phyloP scores from a whole-genome alignment of 2,329 filamentous ascomycete species.

The Albifimbria verrucaria region DNA sequence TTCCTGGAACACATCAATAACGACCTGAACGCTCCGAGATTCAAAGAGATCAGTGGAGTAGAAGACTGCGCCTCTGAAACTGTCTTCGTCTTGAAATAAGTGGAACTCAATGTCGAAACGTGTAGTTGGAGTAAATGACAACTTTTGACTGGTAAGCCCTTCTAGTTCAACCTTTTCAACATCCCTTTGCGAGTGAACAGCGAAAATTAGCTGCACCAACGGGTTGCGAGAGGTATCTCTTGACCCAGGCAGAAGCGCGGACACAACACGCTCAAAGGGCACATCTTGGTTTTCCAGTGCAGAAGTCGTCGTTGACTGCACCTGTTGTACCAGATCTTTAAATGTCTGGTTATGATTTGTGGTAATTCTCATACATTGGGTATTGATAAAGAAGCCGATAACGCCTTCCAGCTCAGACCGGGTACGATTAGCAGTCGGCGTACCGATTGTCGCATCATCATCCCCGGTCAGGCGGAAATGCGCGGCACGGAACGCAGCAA shows the following conservation, averaged over 20 bases:
- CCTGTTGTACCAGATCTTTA: slow-evolving; percentile 11
- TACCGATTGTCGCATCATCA: background rate
- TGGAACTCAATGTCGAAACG: slow-evolving; percentile 15
- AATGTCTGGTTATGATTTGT: slow-evolving; percentile 4
- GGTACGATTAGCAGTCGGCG: background rate
- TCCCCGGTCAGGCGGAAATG: background rate
- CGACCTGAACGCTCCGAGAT: background rate
- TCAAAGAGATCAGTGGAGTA: slow-evolving; percentile 12
- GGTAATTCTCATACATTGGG: background rate
- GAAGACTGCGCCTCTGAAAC: slow-evolving; percentile 4
- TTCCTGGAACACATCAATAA: background rate
- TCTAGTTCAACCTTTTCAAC: slow-evolving; percentile 5
- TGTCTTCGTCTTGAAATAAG: slow-evolving; percentile 6
- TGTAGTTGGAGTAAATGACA: background rate
- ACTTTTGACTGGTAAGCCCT: slow-evolving; percentile 2
- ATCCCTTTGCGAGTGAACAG: slow-evolving; percentile 7
- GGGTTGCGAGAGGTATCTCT: slow-evolving; percentile 8
- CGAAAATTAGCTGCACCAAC: slow-evolving; percentile 8
- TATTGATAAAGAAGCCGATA: background rate
- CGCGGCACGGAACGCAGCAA: background rate
- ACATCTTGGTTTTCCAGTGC: slow-evolving; percentile 15
- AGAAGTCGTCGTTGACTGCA: slow-evolving; percentile 4
- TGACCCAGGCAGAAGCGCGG: background rate
- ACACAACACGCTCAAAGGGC: slow-evolving; percentile 12
- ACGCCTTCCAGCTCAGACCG: background rate